These are phyloP conservation scores for Mucor sp. DNA, from an alignment of 371 early-diverging fungal species.

Conservation along the genomic window DNA sequence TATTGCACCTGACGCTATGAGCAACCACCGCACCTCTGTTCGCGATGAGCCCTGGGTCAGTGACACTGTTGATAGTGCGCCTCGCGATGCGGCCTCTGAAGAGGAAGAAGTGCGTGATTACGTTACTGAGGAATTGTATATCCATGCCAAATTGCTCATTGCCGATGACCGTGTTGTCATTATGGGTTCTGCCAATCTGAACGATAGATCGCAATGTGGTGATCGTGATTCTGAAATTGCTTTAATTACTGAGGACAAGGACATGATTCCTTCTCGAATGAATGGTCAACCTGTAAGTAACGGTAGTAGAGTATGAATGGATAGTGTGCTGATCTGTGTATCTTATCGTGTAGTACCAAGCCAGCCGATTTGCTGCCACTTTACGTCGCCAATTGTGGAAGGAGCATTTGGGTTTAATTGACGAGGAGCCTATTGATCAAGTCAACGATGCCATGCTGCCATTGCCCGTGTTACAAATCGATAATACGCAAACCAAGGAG, in stretches of 20 bases:
- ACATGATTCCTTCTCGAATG: constrained; percentile 72
- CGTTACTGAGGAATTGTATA: constrained; percentile 87
- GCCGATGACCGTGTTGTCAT: constrained; percentile 84
- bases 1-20: constrained; percentile 26
- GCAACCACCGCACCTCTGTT: constrained; percentile 24
- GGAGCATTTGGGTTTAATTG: constrained; percentile 82
- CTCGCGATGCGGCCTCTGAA: constrained; percentile 22
- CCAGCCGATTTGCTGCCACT: constrained; percentile 67
- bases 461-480: constrained; percentile 46
- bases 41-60: constrained; percentile 27
- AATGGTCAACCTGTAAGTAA: constrained; percentile 63
- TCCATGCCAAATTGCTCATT: constrained; percentile 92
- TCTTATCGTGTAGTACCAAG: constrained; percentile 49
- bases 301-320: not conserved
- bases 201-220: constrained; percentile 90
- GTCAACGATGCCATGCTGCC: constrained; percentile 54
- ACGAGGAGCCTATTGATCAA: constrained; percentile 45
- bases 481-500: constrained; percentile 37
- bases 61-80: constrained; percentile 10
- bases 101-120: constrained; percentile 45
- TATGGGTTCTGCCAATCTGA: constrained; percentile 92
- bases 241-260: constrained; percentile 75
- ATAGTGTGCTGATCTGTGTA: not conserved
- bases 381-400: constrained; percentile 79
- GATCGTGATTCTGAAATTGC: constrained; percentile 92